A percentile compares a stretch with the other conserved stretches of the same genome.
phyloP scores from a whole-genome alignment of 768 basidiomycete species.

The Amanita molliuscula region DNA sequence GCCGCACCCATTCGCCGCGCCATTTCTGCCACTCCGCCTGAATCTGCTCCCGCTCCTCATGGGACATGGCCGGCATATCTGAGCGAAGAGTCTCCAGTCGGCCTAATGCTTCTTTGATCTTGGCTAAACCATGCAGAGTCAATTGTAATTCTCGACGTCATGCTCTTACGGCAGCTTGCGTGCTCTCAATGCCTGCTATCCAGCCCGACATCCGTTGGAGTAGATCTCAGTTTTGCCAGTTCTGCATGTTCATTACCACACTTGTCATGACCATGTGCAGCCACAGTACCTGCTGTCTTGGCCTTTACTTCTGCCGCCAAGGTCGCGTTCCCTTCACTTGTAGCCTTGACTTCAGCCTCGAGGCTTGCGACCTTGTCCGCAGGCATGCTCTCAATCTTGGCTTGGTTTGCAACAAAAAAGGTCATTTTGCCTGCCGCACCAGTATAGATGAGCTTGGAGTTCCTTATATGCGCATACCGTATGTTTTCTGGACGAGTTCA shows the following conservation, averaged over 20 bases:
- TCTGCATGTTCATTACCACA: constrained; percentile 29
- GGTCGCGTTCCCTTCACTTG: constrained; percentile 51
- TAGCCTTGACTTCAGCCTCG: constrained; percentile 43
- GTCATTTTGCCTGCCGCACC: constrained; percentile 60
- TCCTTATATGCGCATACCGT: constrained; percentile 37
- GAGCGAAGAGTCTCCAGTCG: constrained; percentile 57
- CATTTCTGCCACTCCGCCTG: constrained; percentile 72
- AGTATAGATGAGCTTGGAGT: constrained; percentile 8
- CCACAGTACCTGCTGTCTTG: constrained; percentile 28
- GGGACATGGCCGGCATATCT: constrained; percentile 57
- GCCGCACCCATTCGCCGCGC: constrained; percentile 70
- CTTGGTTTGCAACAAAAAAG: constrained; percentile 82
- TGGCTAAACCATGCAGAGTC: constrained; percentile 31
- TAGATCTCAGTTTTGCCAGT: constrained; percentile 47
- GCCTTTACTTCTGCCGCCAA: constrained; percentile 41
- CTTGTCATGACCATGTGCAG: not conserved
- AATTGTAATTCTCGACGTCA: constrained; percentile 6
- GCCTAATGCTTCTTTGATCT: constrained; percentile 20
- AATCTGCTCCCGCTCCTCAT: constrained; percentile 57
- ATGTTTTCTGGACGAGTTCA: constrained; percentile 70
- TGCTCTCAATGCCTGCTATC: constrained; percentile 40
- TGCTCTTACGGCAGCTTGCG: constrained; percentile 40
- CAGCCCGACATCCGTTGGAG: constrained; percentile 65
- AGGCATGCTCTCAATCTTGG: constrained; percentile 54
- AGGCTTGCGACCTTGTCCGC: constrained; percentile 50